A percentile compares a stretch with the other conserved stretches of the same genome.
Conservation (phyloP, 2,329 filamentous ascomycete genomes). For the Microcera coccophila region DNA sequence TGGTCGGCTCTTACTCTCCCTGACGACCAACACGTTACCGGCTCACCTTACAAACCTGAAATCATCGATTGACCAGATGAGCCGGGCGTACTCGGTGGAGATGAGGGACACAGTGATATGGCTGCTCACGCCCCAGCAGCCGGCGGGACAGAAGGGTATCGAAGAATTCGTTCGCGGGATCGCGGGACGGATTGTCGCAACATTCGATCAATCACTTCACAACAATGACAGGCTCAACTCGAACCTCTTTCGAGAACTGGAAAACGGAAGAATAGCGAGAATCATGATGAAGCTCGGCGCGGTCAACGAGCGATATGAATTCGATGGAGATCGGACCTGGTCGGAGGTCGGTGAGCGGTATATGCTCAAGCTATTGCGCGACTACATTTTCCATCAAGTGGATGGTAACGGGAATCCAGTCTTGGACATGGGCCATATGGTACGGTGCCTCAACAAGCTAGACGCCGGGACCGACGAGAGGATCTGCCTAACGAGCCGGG, state of each 20-base stretch:
- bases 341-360: conserved; percentile 91
- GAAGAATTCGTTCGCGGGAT: conserved; percentile 77
- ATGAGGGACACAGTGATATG: conserved; percentile 76
- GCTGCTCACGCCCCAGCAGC: conserved; percentile 66
- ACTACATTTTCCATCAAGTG: conserved; percentile 96
- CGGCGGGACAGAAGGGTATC: conserved; percentile 61
- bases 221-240: conserved; percentile 69
- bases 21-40: conserved; percentile 66
- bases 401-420: conserved; percentile 79
- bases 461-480: conserved; percentile 87
- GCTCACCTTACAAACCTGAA: conserved; percentile 57
- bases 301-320: conserved; percentile 86
- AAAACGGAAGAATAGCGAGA: conserved; percentile 82
- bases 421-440: conserved; percentile 81
- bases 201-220: conserved; percentile 76
- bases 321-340: conserved; percentile 74
- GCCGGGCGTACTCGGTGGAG: conserved; percentile 70
- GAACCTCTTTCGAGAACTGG: conserved; percentile 74
- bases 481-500: conserved; percentile 78
- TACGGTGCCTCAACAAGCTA: conserved; percentile 84
- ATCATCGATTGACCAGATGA: conserved; percentile 71
- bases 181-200: conserved; percentile 68
- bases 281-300: conserved; percentile 77
- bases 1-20: conserved; percentile 75
- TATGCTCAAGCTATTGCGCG: conserved; percentile 88